These are phyloP conservation scores for Prunus campanulata DNA, from an alignment of 306 rosid species.

Conservation along the genomic window DNA sequence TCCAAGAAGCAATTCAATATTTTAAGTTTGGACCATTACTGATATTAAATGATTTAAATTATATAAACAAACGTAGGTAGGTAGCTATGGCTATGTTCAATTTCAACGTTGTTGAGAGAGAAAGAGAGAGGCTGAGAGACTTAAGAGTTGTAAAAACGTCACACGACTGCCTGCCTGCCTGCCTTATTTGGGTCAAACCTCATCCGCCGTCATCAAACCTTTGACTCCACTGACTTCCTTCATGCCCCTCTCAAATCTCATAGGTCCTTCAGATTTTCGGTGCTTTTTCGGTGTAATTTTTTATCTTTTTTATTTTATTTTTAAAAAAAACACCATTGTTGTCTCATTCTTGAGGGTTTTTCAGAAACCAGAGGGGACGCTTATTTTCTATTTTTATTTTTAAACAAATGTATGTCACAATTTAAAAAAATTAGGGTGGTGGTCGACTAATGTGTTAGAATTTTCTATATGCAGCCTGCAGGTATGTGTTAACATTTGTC, in stretches of 20 bases:
- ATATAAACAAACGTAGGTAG: background rate
- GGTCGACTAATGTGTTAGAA: background rate
- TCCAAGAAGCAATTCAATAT: constrained; percentile 17
- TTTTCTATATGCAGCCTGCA: background rate
- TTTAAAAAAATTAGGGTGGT: background rate
- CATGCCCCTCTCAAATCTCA: background rate
- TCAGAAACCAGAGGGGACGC: background rate
- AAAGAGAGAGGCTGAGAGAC: background rate
- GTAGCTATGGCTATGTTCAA: background rate
- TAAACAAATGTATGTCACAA: background rate
- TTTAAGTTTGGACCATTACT: background rate
- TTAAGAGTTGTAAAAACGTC: constrained; percentile 7
- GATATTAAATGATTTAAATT: background rate
- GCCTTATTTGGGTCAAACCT: constrained; percentile 19
- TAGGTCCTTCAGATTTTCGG: constrained; percentile 18
- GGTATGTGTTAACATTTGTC: background rate
- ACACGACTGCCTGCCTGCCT: background rate
- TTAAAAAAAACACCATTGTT: background rate
- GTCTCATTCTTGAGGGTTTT: background rate
- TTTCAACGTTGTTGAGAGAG: background rate
- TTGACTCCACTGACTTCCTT: constrained; percentile 20
- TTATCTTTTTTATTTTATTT: background rate
- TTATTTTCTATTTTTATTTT: background rate
- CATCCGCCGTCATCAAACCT: constrained; percentile 24
- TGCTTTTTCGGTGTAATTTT: background rate